These are phyloP conservation scores for Lablab purpureus DNA, from an alignment of 306 rosid species.

Conservation along the genomic window DNA sequence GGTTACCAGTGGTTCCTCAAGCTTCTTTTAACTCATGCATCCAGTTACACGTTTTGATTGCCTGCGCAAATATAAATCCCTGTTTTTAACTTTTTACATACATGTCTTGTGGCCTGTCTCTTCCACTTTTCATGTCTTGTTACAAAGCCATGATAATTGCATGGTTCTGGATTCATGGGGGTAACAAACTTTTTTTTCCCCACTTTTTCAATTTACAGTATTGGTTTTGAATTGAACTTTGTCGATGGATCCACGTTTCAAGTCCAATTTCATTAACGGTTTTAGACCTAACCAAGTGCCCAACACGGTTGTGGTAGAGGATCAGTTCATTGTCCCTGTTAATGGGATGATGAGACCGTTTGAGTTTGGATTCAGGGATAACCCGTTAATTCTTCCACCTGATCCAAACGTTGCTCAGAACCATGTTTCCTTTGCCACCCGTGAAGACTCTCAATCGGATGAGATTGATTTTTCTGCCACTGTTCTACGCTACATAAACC, in stretches of 20 bases:
- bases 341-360: slow-evolving; percentile 7
- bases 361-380: slow-evolving; percentile 41
- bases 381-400: slow-evolving; percentile 33
- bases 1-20: slow-evolving; percentile 16
- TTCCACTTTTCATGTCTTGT: not conserved
- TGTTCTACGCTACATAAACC: slow-evolving; percentile 68
- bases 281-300: slow-evolving; percentile 18
- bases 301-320: slow-evolving; percentile 27
- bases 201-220: not conserved
- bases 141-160: not conserved
- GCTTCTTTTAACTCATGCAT: not conserved
- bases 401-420: slow-evolving; percentile 38
- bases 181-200: not conserved
- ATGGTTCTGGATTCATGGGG: slow-evolving; percentile 15
- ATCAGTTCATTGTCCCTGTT: slow-evolving; percentile 37
- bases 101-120: not conserved
- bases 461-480: slow-evolving; percentile 60
- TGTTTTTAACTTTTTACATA: not conserved
- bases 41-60: not conserved
- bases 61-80: not conserved
- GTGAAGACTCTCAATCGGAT: slow-evolving; percentile 56
- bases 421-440: slow-evolving; percentile 40
- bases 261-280: slow-evolving; percentile 37
- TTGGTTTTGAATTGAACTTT: not conserved
- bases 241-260: slow-evolving; percentile 50